A percentile compares a stretch with the other conserved stretches of the same genome.
These are phyloP conservation scores for Geranomyces variabilis DNA, from an alignment of 192 early-diverging fungal species.

Conservation along the genomic window DNA sequence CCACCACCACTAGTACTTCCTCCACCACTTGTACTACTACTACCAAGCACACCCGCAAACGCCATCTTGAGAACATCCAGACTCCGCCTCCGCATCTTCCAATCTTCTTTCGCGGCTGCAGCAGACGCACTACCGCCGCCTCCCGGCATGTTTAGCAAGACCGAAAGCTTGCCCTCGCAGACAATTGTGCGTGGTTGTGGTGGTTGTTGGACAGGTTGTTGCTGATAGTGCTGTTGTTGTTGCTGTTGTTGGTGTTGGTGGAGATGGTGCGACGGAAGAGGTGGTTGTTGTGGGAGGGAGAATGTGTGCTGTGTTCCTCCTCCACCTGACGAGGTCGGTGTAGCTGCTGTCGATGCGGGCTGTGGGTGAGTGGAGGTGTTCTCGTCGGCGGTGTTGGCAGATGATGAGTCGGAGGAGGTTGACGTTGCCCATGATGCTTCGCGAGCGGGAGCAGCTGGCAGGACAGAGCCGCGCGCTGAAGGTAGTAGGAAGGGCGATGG, in stretches of 20 bases:
- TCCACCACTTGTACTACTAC: background rate
- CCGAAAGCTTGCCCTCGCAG: conserved; percentile 31
- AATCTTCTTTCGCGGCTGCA: background rate
- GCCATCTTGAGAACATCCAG: conserved; percentile 15
- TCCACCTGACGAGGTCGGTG: too few species aligned
- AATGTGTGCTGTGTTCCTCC: too few species aligned
- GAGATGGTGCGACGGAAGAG: too few species aligned
- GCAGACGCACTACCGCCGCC: background rate
- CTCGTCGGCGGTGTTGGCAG: too few species aligned
- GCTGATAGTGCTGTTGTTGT: background rate
- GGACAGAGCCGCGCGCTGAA: background rate
- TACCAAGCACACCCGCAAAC: conserved; percentile 7
- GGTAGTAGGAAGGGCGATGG: background rate
- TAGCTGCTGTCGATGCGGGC: too few species aligned
- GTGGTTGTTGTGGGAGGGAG: too few species aligned
- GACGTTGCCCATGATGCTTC: conserved; percentile 11
- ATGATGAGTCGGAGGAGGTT: background rate
- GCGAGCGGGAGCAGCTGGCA: background rate
- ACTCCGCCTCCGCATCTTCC: conserved; percentile 23
- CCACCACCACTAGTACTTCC: background rate
- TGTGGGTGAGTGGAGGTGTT: too few species aligned
- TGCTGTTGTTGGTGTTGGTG: too few species aligned
- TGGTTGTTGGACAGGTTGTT: conserved; percentile 5
- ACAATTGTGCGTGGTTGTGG: conserved; percentile 21
- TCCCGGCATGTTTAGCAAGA: background rate